These are phyloP conservation scores for Trichoderma sp. DNA, from an alignment of 2,329 filamentous ascomycete genomes.

Conservation along the genomic window DNA sequence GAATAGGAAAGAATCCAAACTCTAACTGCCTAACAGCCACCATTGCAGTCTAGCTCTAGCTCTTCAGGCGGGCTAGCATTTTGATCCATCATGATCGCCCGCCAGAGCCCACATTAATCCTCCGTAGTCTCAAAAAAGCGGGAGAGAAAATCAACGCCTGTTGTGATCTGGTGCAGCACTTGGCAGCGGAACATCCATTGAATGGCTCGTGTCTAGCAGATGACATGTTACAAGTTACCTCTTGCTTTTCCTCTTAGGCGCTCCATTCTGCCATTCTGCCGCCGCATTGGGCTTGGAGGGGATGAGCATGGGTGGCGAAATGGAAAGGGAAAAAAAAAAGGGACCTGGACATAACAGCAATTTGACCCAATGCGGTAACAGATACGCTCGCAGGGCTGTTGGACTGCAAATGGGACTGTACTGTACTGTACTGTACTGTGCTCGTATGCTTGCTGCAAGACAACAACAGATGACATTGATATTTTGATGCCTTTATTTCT, in stretches of 20 bases:
- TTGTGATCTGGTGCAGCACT: background rate
- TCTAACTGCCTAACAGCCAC: background rate
- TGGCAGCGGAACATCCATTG: background rate
- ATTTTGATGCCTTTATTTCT: background rate
- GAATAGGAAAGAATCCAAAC: background rate
- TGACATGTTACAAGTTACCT: background rate
- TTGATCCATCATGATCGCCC: background rate
- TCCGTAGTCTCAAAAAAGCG: background rate
- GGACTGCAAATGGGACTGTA: background rate
- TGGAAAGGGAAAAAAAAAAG: background rate
- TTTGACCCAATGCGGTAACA: background rate
- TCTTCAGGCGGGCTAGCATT: background rate
- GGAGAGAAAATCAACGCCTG: background rate
- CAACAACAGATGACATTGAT: background rate
- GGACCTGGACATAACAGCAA: background rate
- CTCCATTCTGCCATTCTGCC: background rate
- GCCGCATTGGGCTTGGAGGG: background rate
- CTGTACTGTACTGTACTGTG: background rate
- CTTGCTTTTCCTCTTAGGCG: background rate
- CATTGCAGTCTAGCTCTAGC: background rate
- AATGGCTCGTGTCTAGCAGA: background rate
- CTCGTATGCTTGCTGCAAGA: background rate
- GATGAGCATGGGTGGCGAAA: background rate
- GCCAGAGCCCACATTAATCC: background rate
- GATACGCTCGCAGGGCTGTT: slow-evolving; percentile 5